A percentile compares a stretch with the other conserved stretches of the same genome.
These are phyloP conservation scores for Erodium trifolium DNA, from an alignment of 441 rosid genomes.

Conservation along the genomic window DNA sequence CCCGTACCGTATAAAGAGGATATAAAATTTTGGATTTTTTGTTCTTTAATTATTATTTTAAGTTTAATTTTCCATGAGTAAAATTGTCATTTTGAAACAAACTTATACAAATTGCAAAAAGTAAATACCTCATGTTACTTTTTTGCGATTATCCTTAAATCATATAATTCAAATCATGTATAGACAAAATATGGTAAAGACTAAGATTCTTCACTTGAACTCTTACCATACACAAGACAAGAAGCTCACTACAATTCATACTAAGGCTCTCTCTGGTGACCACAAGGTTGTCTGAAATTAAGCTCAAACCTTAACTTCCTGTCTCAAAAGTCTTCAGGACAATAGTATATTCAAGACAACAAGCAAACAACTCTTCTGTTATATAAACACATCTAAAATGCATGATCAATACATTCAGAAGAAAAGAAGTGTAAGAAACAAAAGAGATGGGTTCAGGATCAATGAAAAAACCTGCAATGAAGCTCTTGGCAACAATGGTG, in stretches of 20 bases:
- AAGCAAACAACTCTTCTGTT: neutral
- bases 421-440: slow-evolving; percentile 9
- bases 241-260: neutral
- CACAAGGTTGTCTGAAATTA: slow-evolving; percentile 2
- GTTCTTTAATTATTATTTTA: no score
- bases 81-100: no score
- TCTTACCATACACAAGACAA: neutral
- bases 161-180: neutral
- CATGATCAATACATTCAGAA: neutral
- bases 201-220: neutral
- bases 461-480: slow-evolving; percentile 14
- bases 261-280: slow-evolving; percentile 2
- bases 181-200: neutral
- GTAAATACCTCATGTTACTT: no score
- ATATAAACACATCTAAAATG: slow-evolving; percentile 1
- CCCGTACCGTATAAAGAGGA: no score
- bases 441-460: slow-evolving; percentile 4
- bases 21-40: no score
- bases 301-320: no score
- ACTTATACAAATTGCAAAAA: no score
- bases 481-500: slow-evolving; percentile 24
- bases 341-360: no score
- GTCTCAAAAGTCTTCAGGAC: no score
- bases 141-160: neutral
- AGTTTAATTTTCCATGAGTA: no score